Base-by-base conservation (phyloP, 495 filamentous ascomycete species). In the Copromyces sp. region DNA sequence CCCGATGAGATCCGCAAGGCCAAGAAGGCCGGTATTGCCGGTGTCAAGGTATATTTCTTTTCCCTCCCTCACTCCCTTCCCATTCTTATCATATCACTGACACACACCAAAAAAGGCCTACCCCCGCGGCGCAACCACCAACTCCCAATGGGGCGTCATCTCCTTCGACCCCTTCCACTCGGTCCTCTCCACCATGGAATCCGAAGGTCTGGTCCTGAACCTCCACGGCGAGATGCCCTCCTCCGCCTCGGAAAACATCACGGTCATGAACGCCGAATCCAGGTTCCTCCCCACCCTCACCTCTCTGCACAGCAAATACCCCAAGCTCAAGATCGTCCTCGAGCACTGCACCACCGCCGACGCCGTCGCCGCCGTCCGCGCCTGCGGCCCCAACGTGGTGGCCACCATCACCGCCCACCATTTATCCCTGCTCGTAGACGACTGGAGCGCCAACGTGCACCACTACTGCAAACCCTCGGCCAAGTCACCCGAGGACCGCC, bases 391-490 rank as follows among this genome's bases (percentile, higher is more conserved):
- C 17, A 93, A 87, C 6, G 94, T 97, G 35, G 90, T 85, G 1
- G 90, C 85, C 72, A 93, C 86, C 12, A 90, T 94, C 72, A 85
- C 83, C 2, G 93, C 93, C 29, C 94, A 97, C 78, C 94, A 96
- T 75, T 81, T 97, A 14, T 93, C 86, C 73, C 84, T 97, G 37
- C 91, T 90, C 39, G 89, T 92, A 17, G 92, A 97, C 73, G 89
- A 92, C 73, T 91, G 89, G 84, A 87, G 87, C 0, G 89, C 89
- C 71, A 91, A 96, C 74, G 79, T 81, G 38, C 91, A 93, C 84
- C 89, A 88, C 77, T 96, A 93, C 85, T 97, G 94, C 86, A 97
- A 97, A 82, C 93, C 92, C 14, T 88, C 92, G 42, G 90, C 92
- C 71, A 94, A 94, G 78, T 81, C 81, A 16, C 90, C 93, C 4